Percentiles rank a stretch among this genome's conserved stretches.
Evolutionary conservation across 2,329 filamentous ascomycete species (phyloP).

Genomic region (Ascochyta koolunga): DNA sequence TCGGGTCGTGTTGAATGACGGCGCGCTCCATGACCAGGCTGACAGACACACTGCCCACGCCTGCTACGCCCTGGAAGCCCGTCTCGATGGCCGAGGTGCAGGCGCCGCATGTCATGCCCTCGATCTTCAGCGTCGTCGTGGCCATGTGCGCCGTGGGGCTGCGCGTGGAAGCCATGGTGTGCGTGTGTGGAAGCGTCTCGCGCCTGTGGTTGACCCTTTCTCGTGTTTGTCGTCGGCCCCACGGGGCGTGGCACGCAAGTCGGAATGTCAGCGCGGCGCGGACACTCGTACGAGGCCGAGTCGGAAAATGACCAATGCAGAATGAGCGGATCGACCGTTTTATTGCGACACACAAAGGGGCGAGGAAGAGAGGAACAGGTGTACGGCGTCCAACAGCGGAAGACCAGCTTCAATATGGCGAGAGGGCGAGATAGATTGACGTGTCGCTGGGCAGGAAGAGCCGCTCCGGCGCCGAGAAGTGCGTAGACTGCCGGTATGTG

Average conservation of each 20-base stretch:
- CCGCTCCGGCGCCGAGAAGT: slow-evolving; percentile 23
- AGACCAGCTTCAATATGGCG: slow-evolving; percentile 40
- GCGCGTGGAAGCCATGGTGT: slow-evolving; percentile 17
- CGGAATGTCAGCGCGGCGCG: slow-evolving; percentile 24
- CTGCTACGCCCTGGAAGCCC: slow-evolving; percentile 81
- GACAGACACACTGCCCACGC: slow-evolving; percentile 85
- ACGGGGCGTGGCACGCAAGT: slow-evolving; percentile 14
- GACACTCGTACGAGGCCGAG: slow-evolving; percentile 23
- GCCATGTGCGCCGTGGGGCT: slow-evolving; percentile 66
- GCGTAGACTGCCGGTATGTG: too few relatives aligned
- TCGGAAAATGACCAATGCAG: not conserved
- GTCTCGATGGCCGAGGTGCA: slow-evolving; percentile 96
- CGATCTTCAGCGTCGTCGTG: slow-evolving; percentile 88
- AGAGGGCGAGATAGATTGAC: slow-evolving; percentile 32
- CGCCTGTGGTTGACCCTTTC: slow-evolving; percentile 5
- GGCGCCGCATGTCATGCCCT: slow-evolving; percentile 86
- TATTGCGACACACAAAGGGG: slow-evolving; percentile 23
- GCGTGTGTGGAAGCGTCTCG: slow-evolving; percentile 16
- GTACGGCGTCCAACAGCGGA: slow-evolving; percentile 15
- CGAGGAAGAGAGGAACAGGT: slow-evolving; percentile 11
- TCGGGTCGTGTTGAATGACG: slow-evolving; percentile 88
- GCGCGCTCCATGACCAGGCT: slow-evolving; percentile 94
- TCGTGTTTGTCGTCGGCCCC: slow-evolving; percentile 5
- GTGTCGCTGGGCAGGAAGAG: slow-evolving; percentile 16
- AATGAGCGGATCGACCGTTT: slow-evolving; percentile 8